Evolutionary conservation across 2,329 filamentous ascomycete genomes (phyloP).

Genomic region (Westerdykella sp.): DNA sequence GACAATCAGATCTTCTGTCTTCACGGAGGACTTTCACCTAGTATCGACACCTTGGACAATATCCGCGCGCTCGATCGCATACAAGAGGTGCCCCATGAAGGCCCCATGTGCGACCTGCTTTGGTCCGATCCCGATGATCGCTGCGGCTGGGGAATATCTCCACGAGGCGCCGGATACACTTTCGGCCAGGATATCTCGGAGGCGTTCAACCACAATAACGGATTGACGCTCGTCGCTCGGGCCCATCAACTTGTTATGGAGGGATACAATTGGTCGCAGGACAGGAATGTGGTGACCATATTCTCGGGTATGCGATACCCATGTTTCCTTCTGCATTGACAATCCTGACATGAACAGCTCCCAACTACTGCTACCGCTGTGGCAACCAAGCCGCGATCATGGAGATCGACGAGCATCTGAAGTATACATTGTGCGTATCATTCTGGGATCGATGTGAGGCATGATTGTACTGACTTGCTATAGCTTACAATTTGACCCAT

Average conservation of each 20-base stretch:
- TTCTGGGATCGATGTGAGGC: background rate
- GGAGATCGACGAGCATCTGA: slow-evolving; percentile 98
- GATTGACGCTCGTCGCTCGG: slow-evolving; percentile 86
- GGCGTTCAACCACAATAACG: slow-evolving; percentile 99
- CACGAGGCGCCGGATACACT: slow-evolving; percentile 88
- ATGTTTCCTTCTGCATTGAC: background rate
- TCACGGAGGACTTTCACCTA: slow-evolving; percentile 64
- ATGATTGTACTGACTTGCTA: slow-evolving; percentile 14
- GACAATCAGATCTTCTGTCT: slow-evolving; percentile 69
- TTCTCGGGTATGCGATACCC: slow-evolving; percentile 60
- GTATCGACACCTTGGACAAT: slow-evolving; percentile 69
- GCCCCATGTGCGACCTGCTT: slow-evolving; percentile 69
- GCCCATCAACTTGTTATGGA: slow-evolving; percentile 99
- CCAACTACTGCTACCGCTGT: slow-evolving; percentile 91
- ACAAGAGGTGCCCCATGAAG: slow-evolving; percentile 71
- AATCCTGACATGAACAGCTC: slow-evolving; percentile 39
- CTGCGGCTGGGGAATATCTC: slow-evolving; percentile 93
- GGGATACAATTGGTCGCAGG: slow-evolving; percentile 99
- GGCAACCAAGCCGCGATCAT: slow-evolving; percentile 99
- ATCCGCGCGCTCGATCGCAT: slow-evolving; percentile 47
- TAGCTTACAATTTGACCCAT: slow-evolving; percentile 98
- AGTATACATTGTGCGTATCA: slow-evolving; percentile 93
- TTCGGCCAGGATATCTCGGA: slow-evolving; percentile 97
- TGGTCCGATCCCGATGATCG: slow-evolving; percentile 92
- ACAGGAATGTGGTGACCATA: slow-evolving; percentile 96